These are phyloP conservation scores for Gamarada debralockiae DNA, from an alignment of 495 filamentous ascomycete genomes.

Conservation along the genomic window DNA sequence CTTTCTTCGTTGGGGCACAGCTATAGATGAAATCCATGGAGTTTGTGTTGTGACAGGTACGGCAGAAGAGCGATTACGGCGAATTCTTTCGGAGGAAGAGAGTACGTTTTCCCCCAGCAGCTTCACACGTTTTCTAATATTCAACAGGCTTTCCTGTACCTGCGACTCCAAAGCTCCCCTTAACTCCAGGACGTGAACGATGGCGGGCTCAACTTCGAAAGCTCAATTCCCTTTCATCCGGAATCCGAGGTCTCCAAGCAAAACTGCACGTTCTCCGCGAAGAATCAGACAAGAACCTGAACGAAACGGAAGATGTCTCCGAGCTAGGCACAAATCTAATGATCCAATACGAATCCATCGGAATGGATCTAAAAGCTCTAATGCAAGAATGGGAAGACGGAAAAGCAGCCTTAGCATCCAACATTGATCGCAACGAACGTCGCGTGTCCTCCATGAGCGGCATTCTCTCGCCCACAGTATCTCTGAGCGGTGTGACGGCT, in stretches of 20 bases:
- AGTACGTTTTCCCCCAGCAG: constrained; percentile 45
- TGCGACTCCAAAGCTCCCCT: constrained; percentile 58
- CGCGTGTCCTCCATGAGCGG: constrained; percentile 66
- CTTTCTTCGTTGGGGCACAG: constrained; percentile 72
- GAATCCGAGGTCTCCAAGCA: constrained; percentile 87
- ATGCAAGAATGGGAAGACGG: constrained; percentile 91
- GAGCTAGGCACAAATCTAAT: constrained; percentile 74
- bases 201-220: constrained; percentile 81
- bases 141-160: constrained; percentile 35
- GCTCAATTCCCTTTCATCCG: constrained; percentile 81
- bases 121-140: background rate
- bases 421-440: constrained; percentile 69
- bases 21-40: constrained; percentile 68
- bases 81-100: constrained; percentile 78
- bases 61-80: constrained; percentile 52
- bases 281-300: constrained; percentile 74
- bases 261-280: constrained; percentile 92
- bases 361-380: constrained; percentile 75
- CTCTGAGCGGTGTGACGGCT: constrained; percentile 78
- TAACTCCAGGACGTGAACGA: constrained; percentile 72
- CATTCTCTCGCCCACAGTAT: constrained; percentile 71
- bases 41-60: constrained; percentile 53
- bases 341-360: constrained; percentile 91
- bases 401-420: constrained; percentile 67
- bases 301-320: constrained; percentile 66